These are phyloP conservation scores for Lolium rigidum DNA, from an alignment of 176 grass and related monocot genomes.

Conservation along the genomic window DNA sequence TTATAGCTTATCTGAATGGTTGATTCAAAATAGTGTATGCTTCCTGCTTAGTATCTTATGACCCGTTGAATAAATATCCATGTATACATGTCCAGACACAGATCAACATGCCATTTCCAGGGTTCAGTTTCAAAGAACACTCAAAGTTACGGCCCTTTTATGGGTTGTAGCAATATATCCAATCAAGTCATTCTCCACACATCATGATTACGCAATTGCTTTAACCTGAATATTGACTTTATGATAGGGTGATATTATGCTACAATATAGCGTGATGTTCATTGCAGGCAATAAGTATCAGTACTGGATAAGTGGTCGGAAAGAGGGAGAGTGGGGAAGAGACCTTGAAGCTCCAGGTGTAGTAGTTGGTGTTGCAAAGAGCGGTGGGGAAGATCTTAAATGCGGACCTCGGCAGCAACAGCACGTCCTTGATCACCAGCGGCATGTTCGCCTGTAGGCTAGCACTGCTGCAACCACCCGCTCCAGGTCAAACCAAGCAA, in stretches of 20 bases:
- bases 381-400: no score
- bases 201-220: background rate
- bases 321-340: no score
- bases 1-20: background rate
- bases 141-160: background rate
- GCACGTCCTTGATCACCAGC: no score
- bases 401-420: no score
- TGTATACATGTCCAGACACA: background rate
- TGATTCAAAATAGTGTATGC: background rate
- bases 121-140: background rate
- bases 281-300: background rate
- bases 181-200: background rate
- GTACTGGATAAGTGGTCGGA: no score
- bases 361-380: no score
- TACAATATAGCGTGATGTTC: background rate
- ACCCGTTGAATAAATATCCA: background rate
- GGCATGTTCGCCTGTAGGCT: no score
- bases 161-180: background rate
- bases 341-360: no score
- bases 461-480: no score
- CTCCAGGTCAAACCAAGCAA: no score
- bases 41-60: background rate
- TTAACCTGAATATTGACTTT: background rate
- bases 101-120: background rate
- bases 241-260: background rate